phyloP scores from a whole-genome alignment of 495 filamentous ascomycete species.

The Tuber indicum region DNA sequence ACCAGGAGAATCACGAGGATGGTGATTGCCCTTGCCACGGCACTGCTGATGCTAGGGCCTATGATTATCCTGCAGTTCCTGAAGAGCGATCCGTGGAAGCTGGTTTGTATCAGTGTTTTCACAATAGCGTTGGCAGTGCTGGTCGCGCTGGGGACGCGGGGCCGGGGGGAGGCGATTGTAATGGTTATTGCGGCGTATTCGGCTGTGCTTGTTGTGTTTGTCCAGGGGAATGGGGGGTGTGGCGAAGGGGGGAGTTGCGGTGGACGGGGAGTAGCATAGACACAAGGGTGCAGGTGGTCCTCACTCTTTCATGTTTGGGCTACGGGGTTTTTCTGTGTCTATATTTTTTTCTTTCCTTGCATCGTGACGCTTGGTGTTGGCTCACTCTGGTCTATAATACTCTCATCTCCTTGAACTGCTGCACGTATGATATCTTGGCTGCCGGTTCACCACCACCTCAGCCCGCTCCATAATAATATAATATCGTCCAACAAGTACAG shows the following conservation, averaged over 20 bases:
- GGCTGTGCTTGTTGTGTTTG: slow-evolving; percentile 40
- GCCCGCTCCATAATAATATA: neutral
- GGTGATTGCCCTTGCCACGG: slow-evolving; percentile 32
- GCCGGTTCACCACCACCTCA: neutral
- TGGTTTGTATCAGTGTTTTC: slow-evolving; percentile 32
- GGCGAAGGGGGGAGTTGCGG: neutral
- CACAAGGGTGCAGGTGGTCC: neutral
- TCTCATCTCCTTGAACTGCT: neutral
- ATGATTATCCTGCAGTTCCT: slow-evolving; percentile 37
- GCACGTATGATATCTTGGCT: neutral
- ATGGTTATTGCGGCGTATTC: slow-evolving; percentile 40
- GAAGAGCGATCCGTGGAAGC: slow-evolving; percentile 27
- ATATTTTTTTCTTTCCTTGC: neutral
- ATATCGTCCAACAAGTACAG: too few species aligned
- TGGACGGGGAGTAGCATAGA: neutral
- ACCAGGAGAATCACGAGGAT: slow-evolving; percentile 34
- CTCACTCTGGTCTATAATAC: neutral
- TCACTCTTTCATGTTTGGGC: neutral
- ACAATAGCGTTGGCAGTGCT: slow-evolving; percentile 27
- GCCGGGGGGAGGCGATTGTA: slow-evolving; percentile 35
- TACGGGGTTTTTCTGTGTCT: neutral
- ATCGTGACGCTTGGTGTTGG: neutral
- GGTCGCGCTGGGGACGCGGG: slow-evolving; percentile 35
- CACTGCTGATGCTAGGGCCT: slow-evolving; percentile 34
- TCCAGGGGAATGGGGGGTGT: slow-evolving; percentile 24